Conservation (phyloP, 441 rosid species). For the Corymbia citriodora region DNA sequence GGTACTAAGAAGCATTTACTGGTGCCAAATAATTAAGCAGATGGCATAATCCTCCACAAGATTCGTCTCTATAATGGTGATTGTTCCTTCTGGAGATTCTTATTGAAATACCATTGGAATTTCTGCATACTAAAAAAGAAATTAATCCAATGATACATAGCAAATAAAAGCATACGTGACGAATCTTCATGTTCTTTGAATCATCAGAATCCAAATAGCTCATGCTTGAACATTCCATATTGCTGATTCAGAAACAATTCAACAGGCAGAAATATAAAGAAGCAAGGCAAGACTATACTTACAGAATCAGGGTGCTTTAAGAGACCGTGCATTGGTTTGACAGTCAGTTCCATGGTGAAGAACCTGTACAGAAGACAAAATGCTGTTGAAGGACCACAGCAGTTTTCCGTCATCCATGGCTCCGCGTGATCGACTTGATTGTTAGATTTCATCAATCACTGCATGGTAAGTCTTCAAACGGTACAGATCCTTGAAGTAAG, state of each 20-base stretch:
- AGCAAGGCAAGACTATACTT: conserved; percentile 1
- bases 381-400: conserved; percentile 96
- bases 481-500: conserved; percentile 97
- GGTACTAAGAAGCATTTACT: background rate
- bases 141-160: background rate
- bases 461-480: conserved; percentile 93
- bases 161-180: background rate
- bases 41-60: background rate
- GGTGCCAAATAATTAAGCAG: background rate
- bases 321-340: conserved; percentile 91
- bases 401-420: conserved; percentile 99
- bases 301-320: conserved; percentile 94
- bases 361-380: conserved; percentile 94
- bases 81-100: background rate
- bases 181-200: background rate
- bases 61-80: background rate
- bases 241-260: background rate
- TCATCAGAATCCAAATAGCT: background rate
- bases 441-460: conserved; percentile 92
- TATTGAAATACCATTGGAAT: background rate
- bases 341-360: conserved; percentile 95
- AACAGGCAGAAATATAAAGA: background rate
- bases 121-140: background rate
- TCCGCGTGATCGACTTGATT: conserved; percentile 99
- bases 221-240: background rate